Evolutionary conservation across 1,139 yeast species (phyloP), one percentile per base, ranked within the genome.

Genomic region (Pneumocystis murina): DNA sequence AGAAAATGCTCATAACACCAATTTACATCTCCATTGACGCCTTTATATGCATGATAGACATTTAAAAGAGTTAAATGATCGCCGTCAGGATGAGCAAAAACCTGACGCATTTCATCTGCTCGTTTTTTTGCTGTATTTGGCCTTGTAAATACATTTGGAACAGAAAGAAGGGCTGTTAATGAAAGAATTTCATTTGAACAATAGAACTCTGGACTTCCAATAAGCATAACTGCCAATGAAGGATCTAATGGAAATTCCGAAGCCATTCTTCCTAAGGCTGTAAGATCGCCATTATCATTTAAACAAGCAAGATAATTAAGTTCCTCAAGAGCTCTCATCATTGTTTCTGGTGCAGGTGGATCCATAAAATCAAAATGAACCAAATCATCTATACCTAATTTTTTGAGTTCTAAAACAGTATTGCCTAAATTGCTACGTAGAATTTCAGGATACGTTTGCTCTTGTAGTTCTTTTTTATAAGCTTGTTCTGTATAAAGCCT

Each of bases 261-360:
- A 0, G 96, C 94, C 70, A 85, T 75, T 70, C 96, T 81, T 65
- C 98, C 98, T 67, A 92, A 78, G 0, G 92, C 81, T 0, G 98
- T 92, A 70, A 92, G 78, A 66, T 86, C 86, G 66, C 98, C 98
- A 62, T 89, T 94, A 72, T 92, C 97, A 68, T 90, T 89, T 65
- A 92, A 80, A 77, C 97, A 92, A 36, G 85, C 85, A 67, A 92
- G 79, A 73, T 89, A 92, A 72, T 92, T 91, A 72, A 92, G 80
- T 75, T 92, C 98, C 75, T 92, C 98, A 69, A 92, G 78, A 0
- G 98, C 97, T 74, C 97, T 82, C 97, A 92, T 91, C 98, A 92
- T 92, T 8, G 98, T 92, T 75, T 92, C 98, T 4, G 97, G 97
- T 0, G 98, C 97, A n/a, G 98, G 98, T 8, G 98, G 97, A 72